These are phyloP conservation scores for Penicillium sp. DNA, from an alignment of 2,329 filamentous ascomycete species.

Conservation along the genomic window DNA sequence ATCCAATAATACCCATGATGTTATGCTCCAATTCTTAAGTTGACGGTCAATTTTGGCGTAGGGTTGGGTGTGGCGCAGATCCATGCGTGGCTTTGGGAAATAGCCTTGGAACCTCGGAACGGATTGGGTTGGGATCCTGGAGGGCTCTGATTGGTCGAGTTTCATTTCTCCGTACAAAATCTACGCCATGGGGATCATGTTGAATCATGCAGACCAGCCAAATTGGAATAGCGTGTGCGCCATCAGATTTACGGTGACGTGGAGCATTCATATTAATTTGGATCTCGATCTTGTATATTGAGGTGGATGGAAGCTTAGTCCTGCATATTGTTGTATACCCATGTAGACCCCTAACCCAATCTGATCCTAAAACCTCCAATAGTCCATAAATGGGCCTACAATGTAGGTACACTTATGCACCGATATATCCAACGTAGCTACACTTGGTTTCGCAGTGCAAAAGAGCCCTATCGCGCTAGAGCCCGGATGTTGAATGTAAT, in stretches of 20 bases:
- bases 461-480: no score
- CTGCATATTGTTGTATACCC: not conserved
- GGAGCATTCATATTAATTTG: not conserved
- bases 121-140: not conserved
- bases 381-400: no score
- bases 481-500: no score
- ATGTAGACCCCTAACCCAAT: no score
- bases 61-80: not conserved
- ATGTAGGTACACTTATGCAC: no score
- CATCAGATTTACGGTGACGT: not conserved
- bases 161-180: not conserved
- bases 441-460: no score
- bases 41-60: not conserved
- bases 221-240: conserved; percentile 3
- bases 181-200: not conserved
- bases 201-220: conserved; percentile 4
- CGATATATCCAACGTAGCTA: no score
- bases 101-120: not conserved
- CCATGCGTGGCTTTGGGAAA: not conserved
- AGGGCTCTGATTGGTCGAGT: conserved; percentile 1
- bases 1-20: conserved; percentile 38
- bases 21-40: conserved; percentile 14
- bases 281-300: not conserved
- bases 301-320: not conserved
- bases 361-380: no score